Conservation (phyloP, 805 yeast genomes). For the Schizosaccharomyces japonicus region DNA sequence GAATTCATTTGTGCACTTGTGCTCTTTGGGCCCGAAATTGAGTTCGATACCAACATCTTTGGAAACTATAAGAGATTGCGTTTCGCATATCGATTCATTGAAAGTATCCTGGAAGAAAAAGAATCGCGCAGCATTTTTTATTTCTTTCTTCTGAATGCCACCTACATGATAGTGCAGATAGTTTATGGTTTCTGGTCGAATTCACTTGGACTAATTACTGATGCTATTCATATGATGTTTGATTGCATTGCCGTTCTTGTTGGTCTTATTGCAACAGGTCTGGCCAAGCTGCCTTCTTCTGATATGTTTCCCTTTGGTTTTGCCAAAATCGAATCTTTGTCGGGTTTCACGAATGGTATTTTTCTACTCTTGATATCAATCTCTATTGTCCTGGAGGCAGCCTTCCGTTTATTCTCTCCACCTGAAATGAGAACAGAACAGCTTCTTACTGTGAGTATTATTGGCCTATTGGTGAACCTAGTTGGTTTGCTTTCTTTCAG, state of each 20-base stretch:
- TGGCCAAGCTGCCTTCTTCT: conserved; percentile 34
- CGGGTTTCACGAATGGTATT: conserved; percentile 90
- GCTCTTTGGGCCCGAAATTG: too few species aligned
- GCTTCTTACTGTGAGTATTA: conserved; percentile 53
- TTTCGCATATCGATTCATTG: too few species aligned
- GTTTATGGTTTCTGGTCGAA: conserved; percentile 79
- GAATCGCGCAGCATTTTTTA: conserved; percentile 79
- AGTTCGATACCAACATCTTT: too few species aligned
- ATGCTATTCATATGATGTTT: conserved; percentile 84
- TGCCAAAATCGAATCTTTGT: conserved; percentile 62
- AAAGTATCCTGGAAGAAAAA: conserved; percentile 23
- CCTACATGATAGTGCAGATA: conserved; percentile 85
- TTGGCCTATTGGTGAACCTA: conserved; percentile 70
- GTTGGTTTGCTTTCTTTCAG: conserved; percentile 88
- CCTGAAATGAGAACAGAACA: conserved; percentile 59
- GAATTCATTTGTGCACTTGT: too few species aligned
- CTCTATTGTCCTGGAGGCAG: conserved; percentile 67
- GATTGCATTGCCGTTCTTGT: conserved; percentile 79
- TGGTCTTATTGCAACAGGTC: conserved; percentile 66
- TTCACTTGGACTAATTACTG: conserved; percentile 75
- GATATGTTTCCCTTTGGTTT: conserved; percentile 72
- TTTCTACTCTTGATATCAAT: conserved; percentile 68
- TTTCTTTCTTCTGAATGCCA: conserved; percentile 59
- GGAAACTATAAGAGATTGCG: too few species aligned
- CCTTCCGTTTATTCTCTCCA: conserved; percentile 59